Evolutionary conservation across 805 yeast genomes (phyloP), one percentile per base, ranked within the genome.

Genomic region (Candida endomychidarum): DNA sequence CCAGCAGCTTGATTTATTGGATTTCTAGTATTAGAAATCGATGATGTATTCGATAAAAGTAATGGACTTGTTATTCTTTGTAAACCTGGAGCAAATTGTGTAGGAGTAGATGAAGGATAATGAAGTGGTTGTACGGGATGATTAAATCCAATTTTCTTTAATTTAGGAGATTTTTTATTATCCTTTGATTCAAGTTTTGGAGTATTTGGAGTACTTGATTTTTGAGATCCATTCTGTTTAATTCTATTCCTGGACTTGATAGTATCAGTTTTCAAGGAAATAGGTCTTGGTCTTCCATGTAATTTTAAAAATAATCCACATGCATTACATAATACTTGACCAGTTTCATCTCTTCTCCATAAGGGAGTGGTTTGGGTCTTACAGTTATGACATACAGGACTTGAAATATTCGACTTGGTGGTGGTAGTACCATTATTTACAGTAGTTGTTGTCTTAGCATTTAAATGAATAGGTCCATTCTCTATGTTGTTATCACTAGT

Each of bases 201-300:
- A 8, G 81, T 75, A 48, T 74, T 74, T 14, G 81, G 78, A 34
- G 70, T 63, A 18, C 75, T 65, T 35, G 59, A 47, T 34, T 70
- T 72, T 30, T 57, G 43, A n/a, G 56, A 53, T 6, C 64, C 62
- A 2, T 35, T 16, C 23, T 43, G 51, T 53, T 83, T 82, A 54
- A 85, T 83, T 54, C 98, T 76, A 58, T 90, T 90, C 57, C 98
- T 75, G 30, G 93, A 82, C 65, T 89, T 88, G 60, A 90, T 90
- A 20, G 90, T 89, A 65, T 90, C 96, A 8, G 96, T 87, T 60
- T 90, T 90, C 54, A 90, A 70, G 17, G 89, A 80, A 40, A 89
- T 89, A 5, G 98, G 97, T 53, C 98, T 74, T 26, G 96, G 87
- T 39, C 95, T 77, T 17, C 96, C 96, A 57, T 90, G 98, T 29